Evolutionary conservation across 352 stramenopile genomes (phyloP).

Genomic region (Phytophthora gonapodyides): DNA sequence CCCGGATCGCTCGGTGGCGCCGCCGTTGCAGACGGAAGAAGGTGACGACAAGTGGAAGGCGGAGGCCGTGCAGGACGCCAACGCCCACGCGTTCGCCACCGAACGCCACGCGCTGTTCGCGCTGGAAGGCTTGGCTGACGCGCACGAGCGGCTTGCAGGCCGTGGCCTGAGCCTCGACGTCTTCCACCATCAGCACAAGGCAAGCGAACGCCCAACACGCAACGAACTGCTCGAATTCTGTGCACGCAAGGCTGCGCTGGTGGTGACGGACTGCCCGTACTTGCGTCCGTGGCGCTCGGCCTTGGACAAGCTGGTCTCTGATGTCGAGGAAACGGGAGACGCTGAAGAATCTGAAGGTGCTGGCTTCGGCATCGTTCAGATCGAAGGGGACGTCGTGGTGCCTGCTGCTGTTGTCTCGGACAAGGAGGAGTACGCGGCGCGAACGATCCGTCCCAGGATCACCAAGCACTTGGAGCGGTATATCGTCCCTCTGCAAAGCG

Average conservation of each 20-base stretch:
- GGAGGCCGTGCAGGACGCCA: constrained; percentile 50
- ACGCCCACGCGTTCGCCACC: constrained; percentile 65
- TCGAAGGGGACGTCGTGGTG: constrained; percentile 98
- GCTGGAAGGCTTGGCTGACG: constrained; percentile 66
- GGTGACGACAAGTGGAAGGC: constrained; percentile 36
- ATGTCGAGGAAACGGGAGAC: constrained; percentile 37
- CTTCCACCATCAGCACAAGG: constrained; percentile 52
- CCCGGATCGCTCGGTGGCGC: constrained; percentile 53
- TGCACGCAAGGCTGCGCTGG: constrained; percentile 56
- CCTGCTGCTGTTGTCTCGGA: constrained; percentile 90
- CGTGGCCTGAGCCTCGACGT: constrained; percentile 69
- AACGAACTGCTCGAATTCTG: constrained; percentile 50
- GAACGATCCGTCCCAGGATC: constrained; percentile 98
- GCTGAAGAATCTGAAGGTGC: not conserved
- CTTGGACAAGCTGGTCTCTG: constrained; percentile 47
- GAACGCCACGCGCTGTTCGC: constrained; percentile 79
- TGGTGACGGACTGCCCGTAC: constrained; percentile 83
- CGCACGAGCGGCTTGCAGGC: constrained; percentile 41
- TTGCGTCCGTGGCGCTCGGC: constrained; percentile 59
- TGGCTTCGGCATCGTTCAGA: constrained; percentile 85
- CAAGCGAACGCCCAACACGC: constrained; percentile 20
- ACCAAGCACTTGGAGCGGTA: constrained; percentile 91
- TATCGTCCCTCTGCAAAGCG: constrained; percentile 61
- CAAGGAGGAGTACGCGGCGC: constrained; percentile 97
- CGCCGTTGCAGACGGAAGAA: constrained; percentile 11